Base-by-base conservation (phyloP, 179 eudicot genomes). In the Actinidia arguta region DNA sequence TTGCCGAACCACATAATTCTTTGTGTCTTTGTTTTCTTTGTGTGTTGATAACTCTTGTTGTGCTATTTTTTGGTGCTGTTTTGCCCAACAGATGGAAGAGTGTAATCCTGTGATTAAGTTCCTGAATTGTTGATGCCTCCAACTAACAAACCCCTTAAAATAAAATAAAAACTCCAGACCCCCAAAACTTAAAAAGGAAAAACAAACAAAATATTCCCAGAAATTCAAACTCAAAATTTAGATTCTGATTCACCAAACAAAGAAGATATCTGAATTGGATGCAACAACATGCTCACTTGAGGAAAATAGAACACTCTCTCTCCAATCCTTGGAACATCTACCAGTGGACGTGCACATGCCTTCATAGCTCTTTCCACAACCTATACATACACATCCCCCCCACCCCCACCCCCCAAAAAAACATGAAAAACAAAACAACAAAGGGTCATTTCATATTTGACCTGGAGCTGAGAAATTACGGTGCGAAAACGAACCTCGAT, bases 301-400 rank as follows among this genome's bases (percentile, higher is more conserved):
- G 98, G 98, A 83, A 93, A 93, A 87, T 94, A 94, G 83, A 75
- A 94, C 36, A 92, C 97, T 66, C 92, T 91, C 78, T 94, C 94
- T 46, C 91, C 90, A 36, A 58, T 0, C 55, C 86, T 86, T 54
- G 96, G 98, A 85, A 92, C 88, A 59, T 90, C 91, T 52, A 95
- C 96, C 85, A 93, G 79, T 17, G 94, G 93, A 25, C 98, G 97
- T 42, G 95, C 97, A 89, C 98, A 95, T 62, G 94, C 95, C 86
- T 87, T 92, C 98, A 95, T 74, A 95, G 93, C 85, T 93, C 97
- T 75, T 17, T 87, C 80, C 91, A 90, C 87, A 93, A 22, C 46
- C 70, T 67, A 76, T 73, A 66, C 56, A 75, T 75, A 55, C 48
- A 72, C 56, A 81, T 24, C 51, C 20, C 13, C 11, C 8, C 4